phyloP scores from a whole-genome alignment of 202 grass and related monocot genomes.

The Panicum virgatum region DNA sequence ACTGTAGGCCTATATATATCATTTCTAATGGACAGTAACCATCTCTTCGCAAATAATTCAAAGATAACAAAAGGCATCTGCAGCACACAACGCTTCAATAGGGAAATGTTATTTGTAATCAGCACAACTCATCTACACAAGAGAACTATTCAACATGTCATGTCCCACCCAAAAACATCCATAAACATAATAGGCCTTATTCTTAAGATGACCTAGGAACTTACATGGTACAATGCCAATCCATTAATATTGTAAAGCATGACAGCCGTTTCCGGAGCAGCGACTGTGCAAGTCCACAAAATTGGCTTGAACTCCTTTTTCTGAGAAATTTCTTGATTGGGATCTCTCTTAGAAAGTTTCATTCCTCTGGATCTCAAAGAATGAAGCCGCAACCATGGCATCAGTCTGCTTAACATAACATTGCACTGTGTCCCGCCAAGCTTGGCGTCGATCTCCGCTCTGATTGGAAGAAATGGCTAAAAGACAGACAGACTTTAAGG shows the following conservation, averaged over 20 bases:
- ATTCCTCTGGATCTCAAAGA: constrained; percentile 63
- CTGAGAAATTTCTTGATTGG: constrained; percentile 56
- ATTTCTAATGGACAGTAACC: no score
- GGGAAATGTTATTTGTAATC: constrained; percentile 12
- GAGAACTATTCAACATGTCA: constrained; percentile 3
- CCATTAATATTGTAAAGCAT: constrained; percentile 84
- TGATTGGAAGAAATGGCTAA: constrained; percentile 77
- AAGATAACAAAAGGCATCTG: background rate
- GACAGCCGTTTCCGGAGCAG: constrained; percentile 86
- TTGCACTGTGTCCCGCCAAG: constrained; percentile 93
- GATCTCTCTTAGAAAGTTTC: constrained; percentile 56
- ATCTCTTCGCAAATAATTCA: no score
- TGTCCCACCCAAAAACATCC: background rate
- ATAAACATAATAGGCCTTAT: constrained; percentile 20
- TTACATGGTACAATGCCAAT: constrained; percentile 87
- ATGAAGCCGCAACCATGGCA: constrained; percentile 74
- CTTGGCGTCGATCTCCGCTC: constrained; percentile 89
- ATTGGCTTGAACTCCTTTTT: constrained; percentile 58
- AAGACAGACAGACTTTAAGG: constrained; percentile 40
- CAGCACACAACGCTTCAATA: constrained; percentile 15
- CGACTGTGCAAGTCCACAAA: constrained; percentile 83
- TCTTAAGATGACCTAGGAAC: constrained; percentile 48
- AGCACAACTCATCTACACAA: constrained; percentile 13
- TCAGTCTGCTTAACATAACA: constrained; percentile 80
- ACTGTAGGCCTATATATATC: no score